Percentiles rank a stretch among this genome's conserved stretches.
Evolutionary conservation across 2,329 filamentous ascomycete genomes (phyloP).

Genomic region (Mollisia scopiformis): DNA sequence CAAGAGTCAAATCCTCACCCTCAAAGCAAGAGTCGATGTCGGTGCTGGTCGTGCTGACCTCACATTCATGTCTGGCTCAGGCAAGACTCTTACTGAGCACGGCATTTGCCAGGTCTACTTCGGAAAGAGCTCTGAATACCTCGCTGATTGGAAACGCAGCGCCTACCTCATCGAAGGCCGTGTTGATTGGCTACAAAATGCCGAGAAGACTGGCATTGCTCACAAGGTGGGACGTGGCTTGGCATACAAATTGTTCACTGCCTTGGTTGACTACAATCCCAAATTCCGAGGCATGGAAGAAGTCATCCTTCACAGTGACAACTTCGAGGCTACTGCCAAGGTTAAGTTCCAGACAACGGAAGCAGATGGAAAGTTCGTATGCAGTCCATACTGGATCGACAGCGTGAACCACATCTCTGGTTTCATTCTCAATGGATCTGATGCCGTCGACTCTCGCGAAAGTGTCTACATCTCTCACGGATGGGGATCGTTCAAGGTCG

Average conservation of each 20-base stretch:
- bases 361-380: slow-evolving; percentile 54
- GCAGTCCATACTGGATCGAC: slow-evolving; percentile 61
- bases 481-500: slow-evolving; percentile 57
- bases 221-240: slow-evolving; percentile 75
- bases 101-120: slow-evolving; percentile 64
- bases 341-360: slow-evolving; percentile 44
- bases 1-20: slow-evolving; percentile 60
- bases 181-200: slow-evolving; percentile 59
- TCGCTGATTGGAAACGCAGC: slow-evolving; percentile 67
- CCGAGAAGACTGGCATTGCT: slow-evolving; percentile 65
- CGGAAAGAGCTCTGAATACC: slow-evolving; percentile 62
- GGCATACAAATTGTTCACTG: slow-evolving; percentile 73
- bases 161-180: slow-evolving; percentile 70
- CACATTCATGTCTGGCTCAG: slow-evolving; percentile 61
- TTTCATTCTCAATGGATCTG: slow-evolving; percentile 63
- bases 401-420: slow-evolving; percentile 61
- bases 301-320: slow-evolving; percentile 49
- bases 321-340: slow-evolving; percentile 45
- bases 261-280: slow-evolving; percentile 58
- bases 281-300: slow-evolving; percentile 61
- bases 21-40: slow-evolving; percentile 62
- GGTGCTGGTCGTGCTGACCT: slow-evolving; percentile 57
- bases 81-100: slow-evolving; percentile 61
- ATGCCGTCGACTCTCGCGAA: slow-evolving; percentile 56
- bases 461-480: slow-evolving; percentile 63